Conservation (phyloP, 1,284 basidiomycete genomes). For the Cystobasidium pallidum region DNA sequence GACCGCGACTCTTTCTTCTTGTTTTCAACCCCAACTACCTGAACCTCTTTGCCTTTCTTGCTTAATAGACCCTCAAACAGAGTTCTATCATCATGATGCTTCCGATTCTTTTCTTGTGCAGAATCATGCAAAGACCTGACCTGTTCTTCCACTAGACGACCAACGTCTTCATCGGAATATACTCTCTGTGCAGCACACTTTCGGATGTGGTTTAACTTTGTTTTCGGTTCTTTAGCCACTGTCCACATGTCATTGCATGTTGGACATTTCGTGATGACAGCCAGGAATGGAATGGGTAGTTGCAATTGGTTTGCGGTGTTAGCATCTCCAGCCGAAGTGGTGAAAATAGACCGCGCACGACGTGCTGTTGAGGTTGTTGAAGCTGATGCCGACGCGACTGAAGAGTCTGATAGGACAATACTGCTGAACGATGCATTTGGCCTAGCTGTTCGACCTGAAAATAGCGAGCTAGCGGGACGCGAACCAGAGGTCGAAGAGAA, state of each 20-base stretch:
- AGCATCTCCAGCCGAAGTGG: neutral
- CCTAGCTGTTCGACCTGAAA: neutral
- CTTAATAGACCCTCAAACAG: slow-evolving; percentile 32
- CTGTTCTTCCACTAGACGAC: slow-evolving; percentile 11
- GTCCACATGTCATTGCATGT: slow-evolving; percentile 31
- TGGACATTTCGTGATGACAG: slow-evolving; percentile 29
- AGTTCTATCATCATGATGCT: slow-evolving; percentile 7
- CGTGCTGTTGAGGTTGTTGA: neutral
- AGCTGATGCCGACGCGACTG: neutral
- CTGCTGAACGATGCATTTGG: neutral
- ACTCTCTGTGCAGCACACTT: slow-evolving; percentile 24
- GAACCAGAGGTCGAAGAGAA: neutral
- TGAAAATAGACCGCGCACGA: slow-evolving; percentile 1
- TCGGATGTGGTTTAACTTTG: slow-evolving; percentile 30
- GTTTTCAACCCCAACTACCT: slow-evolving; percentile 39
- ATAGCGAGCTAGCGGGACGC: neutral
- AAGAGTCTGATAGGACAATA: slow-evolving; percentile 9
- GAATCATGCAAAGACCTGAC: neutral
- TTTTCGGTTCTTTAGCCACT: slow-evolving; percentile 14
- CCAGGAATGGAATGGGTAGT: slow-evolving; percentile 27
- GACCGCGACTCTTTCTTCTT: slow-evolving; percentile 1
- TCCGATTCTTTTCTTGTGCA: neutral
- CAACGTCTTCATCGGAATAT: slow-evolving; percentile 6
- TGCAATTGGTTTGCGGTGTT: slow-evolving; percentile 1
- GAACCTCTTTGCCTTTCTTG: slow-evolving; percentile 38